A percentile compares a stretch with the other conserved stretches of the same genome.
These are phyloP conservation scores for Flaveria trinervia DNA, from an alignment of 129 eudicot genomes.

Conservation along the genomic window DNA sequence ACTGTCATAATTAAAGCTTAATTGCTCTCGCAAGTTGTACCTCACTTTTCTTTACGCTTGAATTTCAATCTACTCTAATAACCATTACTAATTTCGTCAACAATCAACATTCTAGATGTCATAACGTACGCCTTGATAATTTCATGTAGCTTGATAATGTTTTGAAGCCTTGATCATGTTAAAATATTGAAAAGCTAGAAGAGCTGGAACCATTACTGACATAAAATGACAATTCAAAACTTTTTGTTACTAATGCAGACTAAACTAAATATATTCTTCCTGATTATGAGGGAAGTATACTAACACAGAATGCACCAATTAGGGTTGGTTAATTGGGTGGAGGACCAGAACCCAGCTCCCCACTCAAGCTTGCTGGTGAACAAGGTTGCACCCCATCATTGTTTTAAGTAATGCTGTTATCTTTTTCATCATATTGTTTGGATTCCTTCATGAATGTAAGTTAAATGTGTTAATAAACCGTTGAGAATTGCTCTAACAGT, in stretches of 20 bases:
- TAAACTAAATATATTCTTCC: not conserved
- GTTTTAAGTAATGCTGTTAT: not conserved
- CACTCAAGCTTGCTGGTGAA: not conserved
- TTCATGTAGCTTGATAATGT: too few relatives aligned
- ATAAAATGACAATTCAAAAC: not conserved
- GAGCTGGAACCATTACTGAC: too few relatives aligned
- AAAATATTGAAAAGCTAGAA: too few relatives aligned
- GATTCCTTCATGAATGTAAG: not conserved
- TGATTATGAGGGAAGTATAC: not conserved
- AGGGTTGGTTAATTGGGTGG: not conserved
- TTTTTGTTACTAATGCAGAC: conserved; percentile 3
- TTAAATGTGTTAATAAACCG: not conserved
- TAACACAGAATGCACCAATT: conserved; percentile 8
- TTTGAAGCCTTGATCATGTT: too few relatives aligned
- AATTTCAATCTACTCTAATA: too few relatives aligned
- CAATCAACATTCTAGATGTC: too few relatives aligned
- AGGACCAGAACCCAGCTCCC: conserved; percentile 10
- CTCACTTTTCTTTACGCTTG: too few relatives aligned
- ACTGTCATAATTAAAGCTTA: too few relatives aligned
- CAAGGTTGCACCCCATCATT: conserved; percentile 1
- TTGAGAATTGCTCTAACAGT: not conserved
- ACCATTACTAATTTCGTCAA: too few relatives aligned
- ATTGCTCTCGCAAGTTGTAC: too few relatives aligned
- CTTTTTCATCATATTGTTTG: not conserved
- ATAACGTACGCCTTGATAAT: too few relatives aligned